Percentiles rank a stretch among this genome's conserved stretches.
These are phyloP conservation scores for Stagonosporopsis tanaceti DNA, from an alignment of 2,329 filamentous ascomycete genomes.

Conservation along the genomic window DNA sequence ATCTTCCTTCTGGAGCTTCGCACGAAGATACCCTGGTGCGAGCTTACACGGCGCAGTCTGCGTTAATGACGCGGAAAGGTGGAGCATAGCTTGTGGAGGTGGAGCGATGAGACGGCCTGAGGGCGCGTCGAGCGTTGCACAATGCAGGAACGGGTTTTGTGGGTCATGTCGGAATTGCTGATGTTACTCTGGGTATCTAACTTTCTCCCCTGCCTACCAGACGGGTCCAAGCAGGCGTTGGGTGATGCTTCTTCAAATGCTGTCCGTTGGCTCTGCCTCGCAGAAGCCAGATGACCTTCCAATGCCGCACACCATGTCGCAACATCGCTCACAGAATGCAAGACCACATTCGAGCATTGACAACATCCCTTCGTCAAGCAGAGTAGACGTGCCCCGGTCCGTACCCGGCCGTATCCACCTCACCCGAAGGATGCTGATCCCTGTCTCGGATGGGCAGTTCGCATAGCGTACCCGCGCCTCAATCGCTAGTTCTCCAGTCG, in stretches of 20 bases:
- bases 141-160: not conserved
- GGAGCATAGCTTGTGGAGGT: not conserved
- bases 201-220: not conserved
- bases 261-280: not conserved
- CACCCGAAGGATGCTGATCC: constrained; percentile 1
- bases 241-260: not conserved
- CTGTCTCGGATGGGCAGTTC: not conserved
- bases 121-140: not conserved
- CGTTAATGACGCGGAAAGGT: not conserved
- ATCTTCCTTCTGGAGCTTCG: not conserved
- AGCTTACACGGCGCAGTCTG: not conserved
- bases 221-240: not conserved
- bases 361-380: not conserved
- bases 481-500: constrained; percentile 62
- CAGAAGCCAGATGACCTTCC: not conserved
- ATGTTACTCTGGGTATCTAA: not conserved
- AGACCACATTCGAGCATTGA: not conserved
- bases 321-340: not conserved
- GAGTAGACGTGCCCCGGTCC: not conserved
- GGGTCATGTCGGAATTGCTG: not conserved
- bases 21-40: not conserved
- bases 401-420: not conserved
- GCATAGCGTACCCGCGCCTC: constrained; percentile 19
- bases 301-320: no score
- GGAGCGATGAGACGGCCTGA: not conserved